A percentile compares a stretch with the other conserved stretches of the same genome.
phyloP scores from a whole-genome alignment of 169 alveolate genomes.

The Cryptosporidium viatorum region DNA sequence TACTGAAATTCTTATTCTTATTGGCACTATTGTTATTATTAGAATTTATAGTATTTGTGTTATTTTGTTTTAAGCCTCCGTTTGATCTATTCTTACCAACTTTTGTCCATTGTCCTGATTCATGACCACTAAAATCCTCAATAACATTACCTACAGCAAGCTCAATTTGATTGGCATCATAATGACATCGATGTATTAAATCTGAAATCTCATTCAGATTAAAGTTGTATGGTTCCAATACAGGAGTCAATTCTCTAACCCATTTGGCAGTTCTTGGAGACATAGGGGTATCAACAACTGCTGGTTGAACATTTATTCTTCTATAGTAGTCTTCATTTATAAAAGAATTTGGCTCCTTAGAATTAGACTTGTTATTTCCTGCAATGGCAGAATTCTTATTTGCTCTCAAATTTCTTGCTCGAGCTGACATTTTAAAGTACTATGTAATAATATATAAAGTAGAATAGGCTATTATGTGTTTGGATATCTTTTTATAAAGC shows the following conservation, averaged over 20 bases:
- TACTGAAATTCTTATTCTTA: constrained; percentile 3
- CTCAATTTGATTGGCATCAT: constrained; percentile 64
- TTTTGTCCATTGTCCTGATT: constrained; percentile 74
- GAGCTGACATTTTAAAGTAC: constrained; percentile 35
- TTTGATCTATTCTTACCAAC: constrained; percentile 58
- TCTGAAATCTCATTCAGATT: constrained; percentile 56
- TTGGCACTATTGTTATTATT: neutral
- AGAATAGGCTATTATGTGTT: neutral
- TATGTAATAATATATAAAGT: neutral
- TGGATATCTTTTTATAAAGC: neutral
- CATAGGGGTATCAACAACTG: constrained; percentile 31
- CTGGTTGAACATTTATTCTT: constrained; percentile 56
- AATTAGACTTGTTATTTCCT: neutral
- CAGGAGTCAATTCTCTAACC: constrained; percentile 69
- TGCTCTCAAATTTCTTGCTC: constrained; percentile 53
- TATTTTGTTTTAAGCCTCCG: neutral
- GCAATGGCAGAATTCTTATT: constrained; percentile 6
- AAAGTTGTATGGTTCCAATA: constrained; percentile 64
- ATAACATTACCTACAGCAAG: constrained; percentile 74
- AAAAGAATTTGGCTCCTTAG: constrained; percentile 21
- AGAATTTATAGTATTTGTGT: neutral
- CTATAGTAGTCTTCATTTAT: constrained; percentile 44
- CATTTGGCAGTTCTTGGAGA: constrained; percentile 74
- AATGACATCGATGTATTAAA: constrained; percentile 62
- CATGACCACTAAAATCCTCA: constrained; percentile 75